These are phyloP conservation scores for Termitomyces sp. DNA, from an alignment of 768 basidiomycete species.

Conservation along the genomic window DNA sequence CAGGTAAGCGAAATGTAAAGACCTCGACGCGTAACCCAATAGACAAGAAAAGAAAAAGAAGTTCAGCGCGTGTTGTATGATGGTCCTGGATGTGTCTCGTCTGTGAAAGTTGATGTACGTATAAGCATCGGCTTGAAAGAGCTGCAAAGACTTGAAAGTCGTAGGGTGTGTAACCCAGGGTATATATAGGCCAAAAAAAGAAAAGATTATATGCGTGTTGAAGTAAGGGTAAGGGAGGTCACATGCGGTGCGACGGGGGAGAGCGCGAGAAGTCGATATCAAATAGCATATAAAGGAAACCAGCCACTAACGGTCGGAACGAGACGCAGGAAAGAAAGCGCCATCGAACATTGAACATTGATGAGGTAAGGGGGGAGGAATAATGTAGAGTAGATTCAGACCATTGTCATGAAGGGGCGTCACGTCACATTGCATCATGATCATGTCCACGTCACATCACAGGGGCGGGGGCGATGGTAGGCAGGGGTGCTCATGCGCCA, in stretches of 20 bases:
- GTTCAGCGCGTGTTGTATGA: neutral
- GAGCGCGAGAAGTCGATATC: neutral
- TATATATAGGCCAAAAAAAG: conserved; percentile 1
- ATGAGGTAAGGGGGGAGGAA: neutral
- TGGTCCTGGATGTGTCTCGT: neutral
- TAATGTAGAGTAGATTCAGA: conserved; percentile 6
- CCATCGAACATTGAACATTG: neutral
- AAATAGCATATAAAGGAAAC: neutral
- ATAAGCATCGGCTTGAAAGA: neutral
- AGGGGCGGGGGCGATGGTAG: neutral
- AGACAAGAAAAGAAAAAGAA: neutral
- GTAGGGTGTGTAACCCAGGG: conserved; percentile 1
- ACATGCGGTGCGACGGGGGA: neutral
- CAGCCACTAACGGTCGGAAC: neutral
- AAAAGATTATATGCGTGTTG: conserved; percentile 8
- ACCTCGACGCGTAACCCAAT: neutral
- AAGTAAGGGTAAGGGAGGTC: neutral
- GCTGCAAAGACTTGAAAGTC: neutral
- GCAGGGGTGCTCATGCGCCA: neutral
- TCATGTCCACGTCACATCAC: conserved; percentile 2
- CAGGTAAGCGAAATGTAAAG: neutral
- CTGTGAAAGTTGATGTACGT: neutral
- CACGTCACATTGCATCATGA: conserved; percentile 2
- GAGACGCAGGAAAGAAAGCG: neutral
- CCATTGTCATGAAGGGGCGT: conserved; percentile 8